Conservation (phyloP, 2,329 filamentous ascomycete species). For the Cladosporium halotolerans region DNA sequence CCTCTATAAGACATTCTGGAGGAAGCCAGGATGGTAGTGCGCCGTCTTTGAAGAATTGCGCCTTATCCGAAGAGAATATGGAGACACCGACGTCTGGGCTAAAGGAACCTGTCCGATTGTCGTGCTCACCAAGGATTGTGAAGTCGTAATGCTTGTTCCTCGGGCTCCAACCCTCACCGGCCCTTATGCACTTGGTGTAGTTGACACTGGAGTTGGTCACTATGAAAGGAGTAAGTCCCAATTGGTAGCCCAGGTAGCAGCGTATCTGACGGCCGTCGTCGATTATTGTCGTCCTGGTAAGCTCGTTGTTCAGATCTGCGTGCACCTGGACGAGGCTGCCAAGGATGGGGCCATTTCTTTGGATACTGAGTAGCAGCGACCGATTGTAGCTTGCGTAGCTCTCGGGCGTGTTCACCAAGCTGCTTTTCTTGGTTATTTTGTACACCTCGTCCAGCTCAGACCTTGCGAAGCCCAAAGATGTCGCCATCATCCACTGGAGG, state of each 20-base stretch:
- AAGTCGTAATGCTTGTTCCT: constrained; percentile 17
- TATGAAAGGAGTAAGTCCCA: neutral
- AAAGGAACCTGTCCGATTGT: neutral
- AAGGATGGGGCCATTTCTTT: constrained; percentile 16
- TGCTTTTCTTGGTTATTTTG: neutral
- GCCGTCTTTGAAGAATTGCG: constrained; percentile 17
- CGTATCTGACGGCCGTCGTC: constrained; percentile 3
- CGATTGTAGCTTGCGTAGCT: constrained; percentile 13
- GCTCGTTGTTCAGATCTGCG: neutral
- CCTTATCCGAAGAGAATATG: constrained; percentile 19
- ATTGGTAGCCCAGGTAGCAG: constrained; percentile 14
- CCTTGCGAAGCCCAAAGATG: neutral
- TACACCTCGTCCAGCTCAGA: neutral
- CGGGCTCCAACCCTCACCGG: constrained; percentile 19
- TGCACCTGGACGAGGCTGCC: constrained; percentile 12
- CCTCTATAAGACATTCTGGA: constrained; percentile 10
- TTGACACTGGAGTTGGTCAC: neutral
- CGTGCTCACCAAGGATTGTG: constrained; percentile 12
- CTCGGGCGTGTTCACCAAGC: neutral
- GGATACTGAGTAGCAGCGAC: constrained; percentile 12
- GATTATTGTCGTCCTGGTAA: constrained; percentile 11
- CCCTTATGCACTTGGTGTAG: constrained; percentile 23
- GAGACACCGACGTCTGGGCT: constrained; percentile 12
- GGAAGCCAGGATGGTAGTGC: constrained; percentile 13
- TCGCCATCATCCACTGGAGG: neutral